These are phyloP conservation scores for Pythium pyrilobum DNA, from an alignment of 352 stramenopile species.

Conservation along the genomic window DNA sequence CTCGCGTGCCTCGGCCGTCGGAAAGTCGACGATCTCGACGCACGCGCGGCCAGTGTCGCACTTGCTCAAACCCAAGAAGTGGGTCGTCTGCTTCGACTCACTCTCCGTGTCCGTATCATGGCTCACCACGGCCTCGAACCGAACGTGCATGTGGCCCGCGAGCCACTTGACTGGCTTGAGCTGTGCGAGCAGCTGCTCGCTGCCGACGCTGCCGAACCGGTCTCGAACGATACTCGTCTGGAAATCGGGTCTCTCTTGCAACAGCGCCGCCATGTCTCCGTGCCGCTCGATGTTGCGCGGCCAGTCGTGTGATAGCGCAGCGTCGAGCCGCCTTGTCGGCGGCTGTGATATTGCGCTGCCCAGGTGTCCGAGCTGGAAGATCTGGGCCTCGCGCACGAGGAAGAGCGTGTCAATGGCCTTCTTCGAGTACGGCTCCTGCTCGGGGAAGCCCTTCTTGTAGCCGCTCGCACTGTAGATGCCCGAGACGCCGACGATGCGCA, in stretches of 20 bases:
- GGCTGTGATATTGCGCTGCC: too few relatives aligned
- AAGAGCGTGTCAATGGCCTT: conserved; percentile 75
- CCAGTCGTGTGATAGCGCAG: conserved; percentile 98
- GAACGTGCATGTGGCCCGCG: conserved; percentile 96
- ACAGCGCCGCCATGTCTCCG: conserved; percentile 82
- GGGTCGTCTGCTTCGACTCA: conserved; percentile 66
- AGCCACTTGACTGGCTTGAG: conserved; percentile 96
- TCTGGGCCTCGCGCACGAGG: conserved; percentile 83
- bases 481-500: conserved; percentile 94
- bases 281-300: conserved; percentile 94
- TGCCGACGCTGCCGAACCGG: conserved; percentile 91
- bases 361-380: conserved; percentile 93
- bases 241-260: conserved; percentile 94
- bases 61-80: conserved; percentile 98
- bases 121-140: conserved; percentile 92
- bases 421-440: conserved; percentile 62
- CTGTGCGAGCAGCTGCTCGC: conserved; percentile 87
- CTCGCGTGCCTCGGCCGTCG: background rate
- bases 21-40: conserved; percentile 90
- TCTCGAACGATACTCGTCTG: conserved; percentile 90
- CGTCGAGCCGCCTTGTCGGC: conserved; percentile 92
- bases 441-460: conserved; percentile 85
- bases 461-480: conserved; percentile 95
- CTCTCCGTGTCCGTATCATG: conserved; percentile 31
- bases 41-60: conserved; percentile 93